Evolutionary conservation across 495 filamentous ascomycete species (phyloP).

Genomic region (Penicillium robsamsonii): DNA sequence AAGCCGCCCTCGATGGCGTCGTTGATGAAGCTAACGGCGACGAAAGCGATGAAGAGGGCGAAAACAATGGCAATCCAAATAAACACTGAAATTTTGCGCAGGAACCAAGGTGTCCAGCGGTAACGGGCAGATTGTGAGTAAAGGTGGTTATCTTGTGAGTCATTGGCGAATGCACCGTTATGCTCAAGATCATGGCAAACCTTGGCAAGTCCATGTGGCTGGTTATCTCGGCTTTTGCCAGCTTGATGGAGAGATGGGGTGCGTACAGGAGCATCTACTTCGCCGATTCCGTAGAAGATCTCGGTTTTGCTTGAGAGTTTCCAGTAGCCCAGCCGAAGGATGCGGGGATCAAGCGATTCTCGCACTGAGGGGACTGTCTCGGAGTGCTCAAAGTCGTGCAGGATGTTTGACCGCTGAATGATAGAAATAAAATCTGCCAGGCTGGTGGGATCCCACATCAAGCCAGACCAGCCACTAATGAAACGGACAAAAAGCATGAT

Average conservation of each 20-base stretch:
- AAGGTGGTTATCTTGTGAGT: conserved; percentile 40
- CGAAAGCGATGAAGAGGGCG: conserved; percentile 66
- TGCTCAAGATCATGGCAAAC: conserved; percentile 47
- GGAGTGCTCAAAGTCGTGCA: conserved; percentile 63
- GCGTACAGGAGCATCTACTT: conserved; percentile 54
- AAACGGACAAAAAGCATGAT: conserved; percentile 53
- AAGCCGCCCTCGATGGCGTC: conserved; percentile 67
- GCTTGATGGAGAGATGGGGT: conserved; percentile 53
- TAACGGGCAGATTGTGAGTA: conserved; percentile 52
- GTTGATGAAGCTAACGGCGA: conserved; percentile 75
- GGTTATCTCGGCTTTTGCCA: conserved; percentile 31
- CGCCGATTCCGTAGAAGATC: conserved; percentile 64
- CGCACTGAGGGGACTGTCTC: conserved; percentile 53
- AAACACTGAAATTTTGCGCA: conserved; percentile 61
- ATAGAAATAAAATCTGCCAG: conserved; percentile 74
- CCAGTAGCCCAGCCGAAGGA: conserved; percentile 82
- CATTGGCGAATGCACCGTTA: conserved; percentile 30
- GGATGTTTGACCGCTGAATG: conserved; percentile 74
- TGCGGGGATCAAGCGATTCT: conserved; percentile 43
- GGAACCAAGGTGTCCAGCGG: conserved; percentile 76
- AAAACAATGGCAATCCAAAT: conserved; percentile 61
- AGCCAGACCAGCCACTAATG: conserved; percentile 57
- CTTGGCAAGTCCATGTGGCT: conserved; percentile 30
- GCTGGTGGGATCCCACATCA: conserved; percentile 82
- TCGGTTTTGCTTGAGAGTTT: conserved; percentile 56